A percentile compares a stretch with the other conserved stretches of the same genome.
Conservation (phyloP, 129 eudicot genomes). For the Helianthus tuberosus region DNA sequence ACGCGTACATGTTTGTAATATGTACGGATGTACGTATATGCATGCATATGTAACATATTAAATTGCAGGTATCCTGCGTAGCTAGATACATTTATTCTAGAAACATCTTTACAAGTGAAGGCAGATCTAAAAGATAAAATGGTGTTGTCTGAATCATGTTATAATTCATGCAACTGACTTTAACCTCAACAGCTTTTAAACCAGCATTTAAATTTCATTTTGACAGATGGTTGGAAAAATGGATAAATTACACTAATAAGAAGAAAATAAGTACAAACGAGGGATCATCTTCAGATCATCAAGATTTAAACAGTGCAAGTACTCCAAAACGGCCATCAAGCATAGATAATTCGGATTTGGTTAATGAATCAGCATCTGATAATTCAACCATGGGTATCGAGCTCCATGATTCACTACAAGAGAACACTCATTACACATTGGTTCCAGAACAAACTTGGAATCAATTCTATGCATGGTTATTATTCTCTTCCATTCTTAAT, state of each 20-base stretch:
- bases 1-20: neutral
- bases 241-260: slow-evolving; percentile 70
- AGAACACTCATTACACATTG: slow-evolving; percentile 91
- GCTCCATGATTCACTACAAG: slow-evolving; percentile 90
- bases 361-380: slow-evolving; percentile 50
- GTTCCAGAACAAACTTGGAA: slow-evolving; percentile 92
- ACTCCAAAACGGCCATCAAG: slow-evolving; percentile 64
- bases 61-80: slow-evolving; percentile 3
- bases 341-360: slow-evolving; percentile 79
- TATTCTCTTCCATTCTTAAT: slow-evolving; percentile 6
- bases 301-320: slow-evolving; percentile 39
- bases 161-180: slow-evolving; percentile 1
- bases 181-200: slow-evolving; percentile 16
- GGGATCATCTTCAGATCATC: slow-evolving; percentile 61
- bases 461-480: slow-evolving; percentile 78
- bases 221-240: slow-evolving; percentile 93
- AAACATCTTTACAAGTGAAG: neutral
- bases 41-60: neutral
- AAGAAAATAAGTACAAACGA: slow-evolving; percentile 51
- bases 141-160: slow-evolving; percentile 1
- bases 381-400: slow-evolving; percentile 57
- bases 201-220: slow-evolving; percentile 13
- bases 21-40: neutral
- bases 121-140: neutral
- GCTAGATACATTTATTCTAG: neutral